Evolutionary conservation across 2,329 filamentous ascomycete genomes (phyloP).

Genomic region (Penicillium sclerotigenum): DNA sequence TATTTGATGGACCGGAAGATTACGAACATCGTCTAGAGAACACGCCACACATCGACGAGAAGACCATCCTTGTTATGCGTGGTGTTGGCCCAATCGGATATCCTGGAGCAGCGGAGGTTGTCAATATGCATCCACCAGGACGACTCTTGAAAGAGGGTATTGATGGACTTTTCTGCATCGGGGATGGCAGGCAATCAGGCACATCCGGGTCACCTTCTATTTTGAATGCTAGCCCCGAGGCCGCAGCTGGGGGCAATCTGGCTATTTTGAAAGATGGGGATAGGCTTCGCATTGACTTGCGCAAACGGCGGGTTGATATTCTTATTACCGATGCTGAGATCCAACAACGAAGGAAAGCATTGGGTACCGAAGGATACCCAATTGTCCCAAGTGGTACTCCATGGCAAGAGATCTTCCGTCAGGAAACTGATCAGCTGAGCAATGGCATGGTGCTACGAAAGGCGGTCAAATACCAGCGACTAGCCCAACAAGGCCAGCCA

Average conservation of each 20-base stretch:
- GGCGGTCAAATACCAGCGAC: slow-evolving; percentile 47
- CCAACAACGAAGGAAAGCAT: slow-evolving; percentile 26
- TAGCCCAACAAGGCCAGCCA: slow-evolving; percentile 43
- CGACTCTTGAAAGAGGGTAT: slow-evolving; percentile 48
- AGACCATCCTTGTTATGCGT: slow-evolving; percentile 48
- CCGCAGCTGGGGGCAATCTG: slow-evolving; percentile 54
- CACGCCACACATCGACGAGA: slow-evolving; percentile 38
- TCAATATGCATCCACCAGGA: slow-evolving; percentile 52
- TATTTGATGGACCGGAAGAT: slow-evolving; percentile 53
- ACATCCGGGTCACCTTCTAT: slow-evolving; percentile 56
- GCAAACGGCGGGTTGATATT: slow-evolving; percentile 49
- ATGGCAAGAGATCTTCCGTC: slow-evolving; percentile 52
- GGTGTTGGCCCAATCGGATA: slow-evolving; percentile 51
- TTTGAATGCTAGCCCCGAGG: slow-evolving; percentile 56
- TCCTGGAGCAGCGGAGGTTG: slow-evolving; percentile 52
- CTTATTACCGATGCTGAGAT: slow-evolving; percentile 42
- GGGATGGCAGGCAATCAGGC: slow-evolving; percentile 55
- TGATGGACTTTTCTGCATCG: slow-evolving; percentile 50
- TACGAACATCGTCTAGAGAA: slow-evolving; percentile 47
- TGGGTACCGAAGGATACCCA: neutral
- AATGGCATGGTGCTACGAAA: slow-evolving; percentile 49
- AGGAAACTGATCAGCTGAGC: slow-evolving; percentile 46
- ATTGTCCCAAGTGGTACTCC: slow-evolving; percentile 35
- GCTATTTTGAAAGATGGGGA: slow-evolving; percentile 52
- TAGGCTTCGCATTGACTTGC: slow-evolving; percentile 50